Conservation (phyloP, 2,329 filamentous ascomycete species). For the Mariannaea elegans region DNA sequence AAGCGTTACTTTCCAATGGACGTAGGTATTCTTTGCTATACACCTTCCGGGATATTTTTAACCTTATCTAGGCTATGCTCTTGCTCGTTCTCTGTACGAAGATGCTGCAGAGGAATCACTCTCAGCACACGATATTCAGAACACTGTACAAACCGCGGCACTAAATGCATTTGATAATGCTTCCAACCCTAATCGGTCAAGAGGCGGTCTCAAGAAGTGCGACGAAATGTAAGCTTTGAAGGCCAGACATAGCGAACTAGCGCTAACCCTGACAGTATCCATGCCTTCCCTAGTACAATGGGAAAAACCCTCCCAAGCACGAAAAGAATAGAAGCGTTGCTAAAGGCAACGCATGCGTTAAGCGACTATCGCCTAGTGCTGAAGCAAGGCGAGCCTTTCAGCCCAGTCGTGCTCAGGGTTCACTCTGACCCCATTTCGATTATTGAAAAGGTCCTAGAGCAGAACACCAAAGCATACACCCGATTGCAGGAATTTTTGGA, state of each 20-base stretch:
- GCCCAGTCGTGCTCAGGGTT: slow-evolving; percentile 79
- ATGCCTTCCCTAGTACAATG: slow-evolving; percentile 69
- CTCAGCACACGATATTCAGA: slow-evolving; percentile 59
- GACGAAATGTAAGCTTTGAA: slow-evolving; percentile 70
- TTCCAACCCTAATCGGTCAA: slow-evolving; percentile 79
- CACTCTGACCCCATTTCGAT: slow-evolving; percentile 79
- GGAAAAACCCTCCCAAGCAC: slow-evolving; percentile 58
- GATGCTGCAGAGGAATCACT: slow-evolving; percentile 60
- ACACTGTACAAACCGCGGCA: slow-evolving; percentile 69
- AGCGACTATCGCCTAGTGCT: slow-evolving; percentile 81
- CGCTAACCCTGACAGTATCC: slow-evolving; percentile 58
- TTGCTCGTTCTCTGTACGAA: slow-evolving; percentile 71
- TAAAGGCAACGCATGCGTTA: slow-evolving; percentile 77
- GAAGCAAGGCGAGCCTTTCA: slow-evolving; percentile 82
- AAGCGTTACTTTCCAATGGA: slow-evolving; percentile 68
- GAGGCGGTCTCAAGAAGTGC: slow-evolving; percentile 81
- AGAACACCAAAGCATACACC: slow-evolving; percentile 79
- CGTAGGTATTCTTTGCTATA: slow-evolving; percentile 56
- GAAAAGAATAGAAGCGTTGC: slow-evolving; percentile 68
- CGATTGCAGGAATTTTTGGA: slow-evolving; percentile 76
- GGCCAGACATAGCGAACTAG: too few relatives aligned
- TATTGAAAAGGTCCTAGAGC: slow-evolving; percentile 76
- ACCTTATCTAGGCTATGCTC: slow-evolving; percentile 60
- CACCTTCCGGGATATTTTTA: background rate
- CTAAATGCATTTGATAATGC: slow-evolving; percentile 82